phyloP scores from a whole-genome alignment of 2,329 filamentous ascomycete species.

The Monascus ruber region DNA sequence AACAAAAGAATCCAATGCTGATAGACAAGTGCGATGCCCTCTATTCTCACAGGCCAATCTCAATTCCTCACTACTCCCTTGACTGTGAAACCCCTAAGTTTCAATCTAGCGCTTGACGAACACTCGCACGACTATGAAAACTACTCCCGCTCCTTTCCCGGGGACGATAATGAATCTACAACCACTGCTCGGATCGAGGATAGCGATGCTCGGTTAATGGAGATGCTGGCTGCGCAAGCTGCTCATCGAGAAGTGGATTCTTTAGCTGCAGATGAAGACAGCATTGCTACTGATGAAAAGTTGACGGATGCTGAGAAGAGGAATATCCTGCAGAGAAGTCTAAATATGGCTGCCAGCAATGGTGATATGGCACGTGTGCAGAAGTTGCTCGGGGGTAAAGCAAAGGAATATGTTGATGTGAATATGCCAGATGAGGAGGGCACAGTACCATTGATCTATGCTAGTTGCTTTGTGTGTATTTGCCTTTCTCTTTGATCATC shows the following conservation, averaged over 20 bases:
- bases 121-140: constrained; percentile 55
- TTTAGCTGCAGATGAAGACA: constrained; percentile 66
- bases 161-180: constrained; percentile 17
- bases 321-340: constrained; percentile 68
- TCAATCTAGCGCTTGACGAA: constrained; percentile 77
- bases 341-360: constrained; percentile 95
- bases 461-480: constrained; percentile 78
- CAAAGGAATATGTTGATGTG: constrained; percentile 66
- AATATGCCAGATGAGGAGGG: constrained; percentile 87
- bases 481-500: neutral
- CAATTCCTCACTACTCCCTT: constrained; percentile 86
- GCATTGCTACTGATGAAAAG: constrained; percentile 62
- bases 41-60: constrained; percentile 61
- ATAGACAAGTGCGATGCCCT: neutral
- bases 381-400: constrained; percentile 62
- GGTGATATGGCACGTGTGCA: constrained; percentile 75
- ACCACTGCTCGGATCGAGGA: constrained; percentile 51
- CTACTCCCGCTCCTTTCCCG: constrained; percentile 20
- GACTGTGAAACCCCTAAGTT: constrained; percentile 70
- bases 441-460: constrained; percentile 92
- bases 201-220: constrained; percentile 78
- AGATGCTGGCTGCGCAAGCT: constrained; percentile 93
- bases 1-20: neutral
- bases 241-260: constrained; percentile 61
- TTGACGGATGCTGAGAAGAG: constrained; percentile 67